phyloP scores from a whole-genome alignment of 192 early-diverging fungal species.

The Neocallimastix lanati region DNA sequence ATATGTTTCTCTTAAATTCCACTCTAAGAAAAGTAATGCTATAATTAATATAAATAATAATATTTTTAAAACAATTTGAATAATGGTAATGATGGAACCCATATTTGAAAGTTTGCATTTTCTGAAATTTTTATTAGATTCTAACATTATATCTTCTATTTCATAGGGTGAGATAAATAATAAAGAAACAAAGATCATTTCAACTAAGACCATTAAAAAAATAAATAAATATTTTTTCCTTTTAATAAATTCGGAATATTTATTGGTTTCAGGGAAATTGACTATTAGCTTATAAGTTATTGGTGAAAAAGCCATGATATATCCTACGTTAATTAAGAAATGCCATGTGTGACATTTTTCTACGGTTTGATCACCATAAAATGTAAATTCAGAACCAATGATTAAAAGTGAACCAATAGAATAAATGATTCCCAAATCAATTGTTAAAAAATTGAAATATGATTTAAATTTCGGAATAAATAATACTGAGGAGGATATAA shows the following conservation, averaged over 20 bases:
- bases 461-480: too few species aligned
- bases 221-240: neutral
- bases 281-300: neutral
- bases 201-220: neutral
- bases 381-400: too few species aligned
- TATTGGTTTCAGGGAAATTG: neutral
- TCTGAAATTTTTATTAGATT: neutral
- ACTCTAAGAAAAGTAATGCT: neutral
- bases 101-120: neutral
- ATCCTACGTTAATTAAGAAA: neutral
- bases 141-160: neutral
- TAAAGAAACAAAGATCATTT: neutral
- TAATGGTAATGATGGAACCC: neutral
- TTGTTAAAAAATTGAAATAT: too few species aligned
- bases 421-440: too few species aligned
- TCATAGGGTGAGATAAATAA: neutral
- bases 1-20: neutral
- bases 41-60: neutral
- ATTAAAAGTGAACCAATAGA: too few species aligned
- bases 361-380: too few species aligned
- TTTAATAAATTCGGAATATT: neutral
- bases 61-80: neutral
- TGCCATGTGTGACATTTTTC: neutral
- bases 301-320: neutral
- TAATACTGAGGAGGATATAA: too few species aligned